These are phyloP conservation scores for Sporothrix brasiliensis DNA, from an alignment of 2,329 filamentous ascomycete genomes.

Conservation along the genomic window DNA sequence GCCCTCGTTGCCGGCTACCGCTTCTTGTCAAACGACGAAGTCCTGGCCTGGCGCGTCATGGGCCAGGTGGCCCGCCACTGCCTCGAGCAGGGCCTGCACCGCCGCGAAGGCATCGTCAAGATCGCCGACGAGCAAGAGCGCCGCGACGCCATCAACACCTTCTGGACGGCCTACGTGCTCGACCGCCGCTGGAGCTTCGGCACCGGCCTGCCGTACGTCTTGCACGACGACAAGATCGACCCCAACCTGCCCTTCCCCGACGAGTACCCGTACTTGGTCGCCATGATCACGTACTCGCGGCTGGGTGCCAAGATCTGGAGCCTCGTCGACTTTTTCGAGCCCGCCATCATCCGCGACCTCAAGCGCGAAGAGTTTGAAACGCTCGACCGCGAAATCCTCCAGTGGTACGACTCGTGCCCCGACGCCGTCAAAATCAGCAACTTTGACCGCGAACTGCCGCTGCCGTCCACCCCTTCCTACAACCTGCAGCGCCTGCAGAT, in stretches of 20 bases:
- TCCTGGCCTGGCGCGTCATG: slow-evolving; percentile 83
- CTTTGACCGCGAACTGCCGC: slow-evolving; percentile 58
- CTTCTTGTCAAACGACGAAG: slow-evolving; percentile 84
- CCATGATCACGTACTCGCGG: slow-evolving; percentile 82
- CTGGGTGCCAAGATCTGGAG: slow-evolving; percentile 87
- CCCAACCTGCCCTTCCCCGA: slow-evolving; percentile 61
- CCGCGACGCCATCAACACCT: slow-evolving; percentile 45
- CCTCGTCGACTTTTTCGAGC: slow-evolving; percentile 71
- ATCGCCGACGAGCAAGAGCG: slow-evolving; percentile 43
- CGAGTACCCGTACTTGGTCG: slow-evolving; percentile 70
- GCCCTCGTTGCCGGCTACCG: slow-evolving; percentile 66
- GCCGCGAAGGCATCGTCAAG: slow-evolving; percentile 53
- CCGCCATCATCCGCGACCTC: slow-evolving; percentile 62
- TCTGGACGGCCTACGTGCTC: slow-evolving; percentile 57
- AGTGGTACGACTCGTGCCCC: slow-evolving; percentile 81
- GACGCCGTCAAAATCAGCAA: slow-evolving; percentile 61
- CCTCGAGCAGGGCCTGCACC: slow-evolving; percentile 54
- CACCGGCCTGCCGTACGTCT: slow-evolving; percentile 53
- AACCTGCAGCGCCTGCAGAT: slow-evolving; percentile 75
- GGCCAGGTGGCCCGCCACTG: slow-evolving; percentile 69
- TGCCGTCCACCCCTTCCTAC: slow-evolving; percentile 60
- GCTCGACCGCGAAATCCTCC: slow-evolving; percentile 79
- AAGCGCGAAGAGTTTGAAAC: slow-evolving; percentile 75
- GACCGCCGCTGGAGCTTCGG: slow-evolving; percentile 58
- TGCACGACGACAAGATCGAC: slow-evolving; percentile 55